These are phyloP conservation scores for Hypoxylon perforatum DNA, from an alignment of 495 filamentous ascomycete genomes.

Conservation along the genomic window DNA sequence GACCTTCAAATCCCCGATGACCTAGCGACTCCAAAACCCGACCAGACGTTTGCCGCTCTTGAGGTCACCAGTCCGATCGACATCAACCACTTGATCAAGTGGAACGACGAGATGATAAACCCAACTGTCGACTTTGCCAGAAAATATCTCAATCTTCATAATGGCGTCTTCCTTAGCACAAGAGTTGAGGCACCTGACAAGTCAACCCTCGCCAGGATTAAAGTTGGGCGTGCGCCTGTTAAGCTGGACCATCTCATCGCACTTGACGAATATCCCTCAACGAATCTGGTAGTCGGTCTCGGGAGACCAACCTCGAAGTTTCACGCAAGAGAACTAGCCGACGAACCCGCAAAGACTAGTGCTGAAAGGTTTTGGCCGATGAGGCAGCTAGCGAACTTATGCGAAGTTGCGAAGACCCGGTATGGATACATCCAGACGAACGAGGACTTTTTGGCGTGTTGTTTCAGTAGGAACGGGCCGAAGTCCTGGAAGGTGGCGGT, in stretches of 20 bases:
- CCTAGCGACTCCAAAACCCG: neutral
- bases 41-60: neutral
- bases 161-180: neutral
- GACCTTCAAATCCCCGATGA: neutral
- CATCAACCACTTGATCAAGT: slow-evolving; percentile 5
- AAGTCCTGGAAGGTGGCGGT: neutral
- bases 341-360: neutral
- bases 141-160: neutral
- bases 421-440: slow-evolving; percentile 33
- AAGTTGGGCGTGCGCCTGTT: neutral
- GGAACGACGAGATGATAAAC: slow-evolving; percentile 6
- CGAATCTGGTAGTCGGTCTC: slow-evolving; percentile 10
- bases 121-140: neutral
- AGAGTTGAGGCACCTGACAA: neutral
- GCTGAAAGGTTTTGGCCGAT: neutral
- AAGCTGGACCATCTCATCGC: slow-evolving; percentile 1
- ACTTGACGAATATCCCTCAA: neutral
- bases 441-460: slow-evolving; percentile 15
- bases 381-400: slow-evolving; percentile 22
- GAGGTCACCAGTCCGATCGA: neutral
- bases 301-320: neutral
- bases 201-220: neutral
- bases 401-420: slow-evolving; percentile 1
- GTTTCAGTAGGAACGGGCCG: neutral
- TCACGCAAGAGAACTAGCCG: neutral